Percentiles rank a stretch among this genome's conserved stretches.
Evolutionary conservation across 192 early-diverging fungal species (phyloP).

Genomic region (Chytriomyces hyalinus): DNA sequence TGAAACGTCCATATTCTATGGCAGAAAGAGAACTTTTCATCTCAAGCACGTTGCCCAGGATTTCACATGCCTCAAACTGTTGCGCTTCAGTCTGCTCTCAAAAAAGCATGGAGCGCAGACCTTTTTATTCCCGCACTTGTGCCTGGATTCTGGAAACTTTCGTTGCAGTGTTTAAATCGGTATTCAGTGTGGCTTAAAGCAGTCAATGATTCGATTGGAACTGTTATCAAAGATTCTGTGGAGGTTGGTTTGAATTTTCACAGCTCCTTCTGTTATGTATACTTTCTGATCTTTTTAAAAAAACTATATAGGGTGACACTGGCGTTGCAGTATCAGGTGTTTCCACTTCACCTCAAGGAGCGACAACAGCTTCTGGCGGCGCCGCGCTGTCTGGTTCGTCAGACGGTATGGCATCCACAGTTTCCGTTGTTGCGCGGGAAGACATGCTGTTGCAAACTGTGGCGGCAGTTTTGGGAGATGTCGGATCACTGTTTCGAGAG

Average conservation of each 20-base stretch:
- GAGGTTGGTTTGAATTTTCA: no score
- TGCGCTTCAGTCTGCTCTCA: background rate
- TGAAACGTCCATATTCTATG: no score
- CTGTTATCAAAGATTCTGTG: no score
- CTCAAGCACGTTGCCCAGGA: background rate
- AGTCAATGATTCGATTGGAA: no score
- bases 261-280: no score
- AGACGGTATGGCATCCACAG: background rate
- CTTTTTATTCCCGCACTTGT: slow-evolving; percentile 11
- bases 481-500: background rate
- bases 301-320: no score
- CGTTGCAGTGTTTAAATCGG: slow-evolving; percentile 32
- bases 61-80: slow-evolving; percentile 10
- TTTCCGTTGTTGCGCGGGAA: slow-evolving; percentile 38
- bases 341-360: no score
- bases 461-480: slow-evolving; percentile 47
- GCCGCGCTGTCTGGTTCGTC: no score
- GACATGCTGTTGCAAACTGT: slow-evolving; percentile 38
- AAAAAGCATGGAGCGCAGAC: slow-evolving; percentile 9
- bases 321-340: no score
- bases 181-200: background rate
- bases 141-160: slow-evolving; percentile 18
- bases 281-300: no score
- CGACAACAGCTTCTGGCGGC: background rate
- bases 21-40: background rate